phyloP scores from a whole-genome alignment of 2,329 filamentous ascomycete species.

The Hirsutella minnesotensis region DNA sequence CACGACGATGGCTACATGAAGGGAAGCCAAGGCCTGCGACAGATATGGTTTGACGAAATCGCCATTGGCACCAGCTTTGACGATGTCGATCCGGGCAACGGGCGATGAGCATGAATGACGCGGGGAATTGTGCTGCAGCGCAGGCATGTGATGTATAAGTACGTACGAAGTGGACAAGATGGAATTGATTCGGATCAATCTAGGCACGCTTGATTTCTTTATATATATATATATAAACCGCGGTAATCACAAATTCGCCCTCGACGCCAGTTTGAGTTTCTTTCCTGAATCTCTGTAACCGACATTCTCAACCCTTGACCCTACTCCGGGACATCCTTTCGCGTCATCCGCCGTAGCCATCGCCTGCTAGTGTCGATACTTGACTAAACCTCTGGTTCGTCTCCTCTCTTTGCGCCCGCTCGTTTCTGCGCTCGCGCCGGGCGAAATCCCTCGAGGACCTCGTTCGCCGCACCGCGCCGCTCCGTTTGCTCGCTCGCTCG shows the following conservation, averaged over 20 bases:
- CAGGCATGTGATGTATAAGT: neutral
- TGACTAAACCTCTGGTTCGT: neutral
- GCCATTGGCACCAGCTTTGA: slow-evolving; percentile 25
- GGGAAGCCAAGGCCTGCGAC: slow-evolving; percentile 28
- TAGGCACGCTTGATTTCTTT: neutral
- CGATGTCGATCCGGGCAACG: slow-evolving; percentile 12
- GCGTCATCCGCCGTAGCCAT: neutral
- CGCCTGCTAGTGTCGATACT: slow-evolving; percentile 1
- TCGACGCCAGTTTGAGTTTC: too few relatives aligned
- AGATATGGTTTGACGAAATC: slow-evolving; percentile 40
- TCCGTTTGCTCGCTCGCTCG: neutral
- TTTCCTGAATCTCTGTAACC: too few relatives aligned
- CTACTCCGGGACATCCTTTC: too few relatives aligned
- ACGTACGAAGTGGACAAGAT: neutral
- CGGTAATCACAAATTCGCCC: too few relatives aligned
- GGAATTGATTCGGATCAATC: neutral
- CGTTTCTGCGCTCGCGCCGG: neutral
- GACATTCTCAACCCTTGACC: too few relatives aligned
- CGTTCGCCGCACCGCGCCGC: neutral
- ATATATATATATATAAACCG: too few relatives aligned
- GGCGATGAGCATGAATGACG: neutral
- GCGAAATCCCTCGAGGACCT: neutral
- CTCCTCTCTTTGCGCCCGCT: neutral
- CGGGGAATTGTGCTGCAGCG: neutral
- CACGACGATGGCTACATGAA: slow-evolving; percentile 24